Conservation (phyloP, 768 basidiomycete genomes). For the Fibroporia radiculosa region DNA sequence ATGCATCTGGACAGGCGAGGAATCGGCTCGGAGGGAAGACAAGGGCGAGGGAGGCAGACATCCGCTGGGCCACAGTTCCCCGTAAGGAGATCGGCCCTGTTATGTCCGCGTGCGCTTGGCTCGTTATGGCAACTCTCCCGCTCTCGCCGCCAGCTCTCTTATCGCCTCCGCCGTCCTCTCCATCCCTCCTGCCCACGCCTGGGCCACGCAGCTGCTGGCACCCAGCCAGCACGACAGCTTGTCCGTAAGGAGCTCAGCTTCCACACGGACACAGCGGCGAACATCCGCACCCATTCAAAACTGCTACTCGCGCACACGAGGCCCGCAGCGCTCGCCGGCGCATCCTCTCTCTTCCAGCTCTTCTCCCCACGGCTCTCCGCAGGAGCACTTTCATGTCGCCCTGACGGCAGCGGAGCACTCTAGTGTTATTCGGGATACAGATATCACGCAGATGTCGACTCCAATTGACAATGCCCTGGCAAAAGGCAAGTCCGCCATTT, state of each 20-base stretch:
- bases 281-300: not conserved
- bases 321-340: not conserved
- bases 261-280: not conserved
- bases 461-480: not conserved
- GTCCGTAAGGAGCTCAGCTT: not conserved
- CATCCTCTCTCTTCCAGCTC: not conserved
- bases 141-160: not conserved
- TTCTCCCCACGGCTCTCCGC: not conserved
- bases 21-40: no score
- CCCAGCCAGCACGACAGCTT: no score
- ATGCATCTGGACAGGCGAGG: not conserved
- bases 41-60: not conserved
- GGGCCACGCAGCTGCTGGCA: no score
- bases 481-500: no score
- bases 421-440: not conserved
- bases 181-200: no score
- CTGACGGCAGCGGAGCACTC: not conserved
- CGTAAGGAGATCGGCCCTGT: conserved; percentile 2
- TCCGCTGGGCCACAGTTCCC: not conserved
- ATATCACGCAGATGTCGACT: not conserved
- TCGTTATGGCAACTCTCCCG: not conserved
- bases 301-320: not conserved
- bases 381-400: not conserved
- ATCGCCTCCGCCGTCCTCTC: not conserved
- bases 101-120: not conserved